These are phyloP conservation scores for Fraxinus xanthoxyloides DNA, from an alignment of 305 asterid genomes.

Conservation along the genomic window DNA sequence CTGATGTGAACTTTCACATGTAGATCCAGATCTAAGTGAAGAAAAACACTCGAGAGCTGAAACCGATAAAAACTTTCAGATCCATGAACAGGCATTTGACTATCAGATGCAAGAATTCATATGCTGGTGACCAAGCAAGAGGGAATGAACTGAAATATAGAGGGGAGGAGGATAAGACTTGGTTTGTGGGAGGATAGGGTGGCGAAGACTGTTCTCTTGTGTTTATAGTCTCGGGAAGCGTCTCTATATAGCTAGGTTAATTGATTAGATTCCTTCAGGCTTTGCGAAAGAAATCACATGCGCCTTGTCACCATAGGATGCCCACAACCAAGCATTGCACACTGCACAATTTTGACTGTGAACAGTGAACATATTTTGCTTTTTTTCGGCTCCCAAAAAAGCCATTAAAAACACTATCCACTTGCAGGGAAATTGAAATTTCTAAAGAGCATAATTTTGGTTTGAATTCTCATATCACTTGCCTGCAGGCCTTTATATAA, in stretches of 20 bases:
- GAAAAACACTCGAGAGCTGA: background rate
- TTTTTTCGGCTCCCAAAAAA: background rate
- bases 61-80: background rate
- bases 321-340: background rate
- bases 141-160: slow-evolving; percentile 21
- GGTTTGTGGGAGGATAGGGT: slow-evolving; percentile 15
- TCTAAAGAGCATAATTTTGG: slow-evolving; percentile 12
- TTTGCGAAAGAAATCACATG: slow-evolving; percentile 53
- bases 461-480: background rate
- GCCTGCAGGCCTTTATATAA: background rate
- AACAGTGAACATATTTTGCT: slow-evolving; percentile 19
- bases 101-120: background rate
- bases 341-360: slow-evolving; percentile 27
- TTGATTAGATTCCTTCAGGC: slow-evolving; percentile 55
- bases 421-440: slow-evolving; percentile 35
- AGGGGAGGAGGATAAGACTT: slow-evolving; percentile 26
- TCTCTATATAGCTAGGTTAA: background rate
- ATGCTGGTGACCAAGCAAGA: background rate
- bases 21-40: slow-evolving; percentile 24
- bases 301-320: slow-evolving; percentile 45
- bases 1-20: background rate
- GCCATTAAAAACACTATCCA: slow-evolving; percentile 30
- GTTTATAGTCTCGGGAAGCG: slow-evolving; percentile 44
- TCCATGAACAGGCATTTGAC: background rate
- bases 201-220: slow-evolving; percentile 17